phyloP scores from a whole-genome alignment of 192 early-diverging fungal genomes.

The Backusella morwellensis region DNA sequence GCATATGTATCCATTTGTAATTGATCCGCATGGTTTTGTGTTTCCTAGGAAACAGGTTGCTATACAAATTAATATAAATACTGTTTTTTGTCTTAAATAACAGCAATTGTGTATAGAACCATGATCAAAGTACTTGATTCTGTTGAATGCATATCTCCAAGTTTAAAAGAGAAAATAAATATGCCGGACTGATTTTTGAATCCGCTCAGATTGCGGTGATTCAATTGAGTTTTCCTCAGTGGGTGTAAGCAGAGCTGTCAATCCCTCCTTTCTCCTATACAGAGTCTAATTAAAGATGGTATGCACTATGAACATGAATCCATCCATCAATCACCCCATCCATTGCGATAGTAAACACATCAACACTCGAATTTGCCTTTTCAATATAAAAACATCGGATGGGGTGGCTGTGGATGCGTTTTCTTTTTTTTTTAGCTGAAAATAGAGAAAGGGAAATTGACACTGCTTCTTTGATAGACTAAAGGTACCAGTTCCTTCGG shows the following conservation, averaged over 20 bases:
- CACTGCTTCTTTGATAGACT: conserved; percentile 52
- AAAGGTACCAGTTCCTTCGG: conserved; percentile 99
- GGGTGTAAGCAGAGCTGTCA: background rate
- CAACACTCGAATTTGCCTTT: background rate
- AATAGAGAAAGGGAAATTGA: background rate
- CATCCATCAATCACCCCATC: conserved; percentile 5
- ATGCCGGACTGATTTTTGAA: background rate
- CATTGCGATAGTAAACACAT: background rate
- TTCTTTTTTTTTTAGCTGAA: background rate
- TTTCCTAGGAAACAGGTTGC: no score
- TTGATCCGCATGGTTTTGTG: background rate
- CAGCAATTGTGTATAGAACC: no score
- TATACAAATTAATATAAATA: no score
- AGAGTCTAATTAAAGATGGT: conserved; percentile 6
- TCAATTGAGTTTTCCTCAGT: conserved; percentile 7
- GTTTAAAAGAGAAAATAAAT: no score
- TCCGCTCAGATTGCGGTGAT: background rate
- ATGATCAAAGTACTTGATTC: no score
- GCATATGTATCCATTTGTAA: background rate
- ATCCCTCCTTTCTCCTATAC: conserved; percentile 5
- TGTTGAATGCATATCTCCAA: no score
- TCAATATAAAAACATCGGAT: background rate
- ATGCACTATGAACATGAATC: background rate
- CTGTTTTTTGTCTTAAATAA: no score
- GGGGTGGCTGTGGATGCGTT: background rate